These are phyloP conservation scores for Phytophthora pini DNA, from an alignment of 352 stramenopile genomes.

Conservation along the genomic window DNA sequence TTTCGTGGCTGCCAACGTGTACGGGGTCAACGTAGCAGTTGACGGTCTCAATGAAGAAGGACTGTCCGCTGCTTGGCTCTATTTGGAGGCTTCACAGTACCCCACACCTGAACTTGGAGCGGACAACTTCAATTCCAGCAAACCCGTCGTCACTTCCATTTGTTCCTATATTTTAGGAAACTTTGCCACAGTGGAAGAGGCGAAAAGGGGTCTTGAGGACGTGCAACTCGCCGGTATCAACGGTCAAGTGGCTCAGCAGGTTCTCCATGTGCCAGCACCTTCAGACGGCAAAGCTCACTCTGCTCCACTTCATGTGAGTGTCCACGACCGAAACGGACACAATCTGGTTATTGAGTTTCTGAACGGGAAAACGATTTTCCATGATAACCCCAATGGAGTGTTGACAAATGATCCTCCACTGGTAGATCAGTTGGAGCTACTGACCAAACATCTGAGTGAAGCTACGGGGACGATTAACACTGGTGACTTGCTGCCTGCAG, in stretches of 20 bases:
- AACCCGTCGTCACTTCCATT: conserved; percentile 66
- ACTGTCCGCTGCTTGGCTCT: conserved; percentile 59
- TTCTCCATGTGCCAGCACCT: conserved; percentile 28
- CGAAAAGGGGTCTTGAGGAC: conserved; percentile 48
- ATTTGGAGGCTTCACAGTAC: conserved; percentile 57
- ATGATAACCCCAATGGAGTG: conserved; percentile 72
- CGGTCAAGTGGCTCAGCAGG: conserved; percentile 31
- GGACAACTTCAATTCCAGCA: conserved; percentile 32
- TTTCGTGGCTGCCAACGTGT: conserved; percentile 62
- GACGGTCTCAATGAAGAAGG: conserved; percentile 65
- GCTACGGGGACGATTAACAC: conserved; percentile 21
- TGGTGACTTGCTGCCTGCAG: conserved; percentile 42
- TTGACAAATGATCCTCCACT: conserved; percentile 78
- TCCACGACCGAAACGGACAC: conserved; percentile 67
- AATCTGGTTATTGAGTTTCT: conserved; percentile 82
- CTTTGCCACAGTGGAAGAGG: conserved; percentile 67
- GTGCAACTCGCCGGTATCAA: conserved; percentile 69
- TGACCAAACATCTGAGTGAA: conserved; percentile 36
- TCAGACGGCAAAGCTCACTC: conserved; percentile 30
- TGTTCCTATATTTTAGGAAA: conserved; percentile 80
- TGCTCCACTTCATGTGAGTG: conserved; percentile 63
- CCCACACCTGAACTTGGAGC: conserved; percentile 36
- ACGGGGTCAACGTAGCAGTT: conserved; percentile 56
- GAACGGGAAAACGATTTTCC: conserved; percentile 52
- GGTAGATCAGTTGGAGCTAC: conserved; percentile 44